phyloP scores from a whole-genome alignment of 1,139 yeast species.

The Yamadazyma triangularis region DNA sequence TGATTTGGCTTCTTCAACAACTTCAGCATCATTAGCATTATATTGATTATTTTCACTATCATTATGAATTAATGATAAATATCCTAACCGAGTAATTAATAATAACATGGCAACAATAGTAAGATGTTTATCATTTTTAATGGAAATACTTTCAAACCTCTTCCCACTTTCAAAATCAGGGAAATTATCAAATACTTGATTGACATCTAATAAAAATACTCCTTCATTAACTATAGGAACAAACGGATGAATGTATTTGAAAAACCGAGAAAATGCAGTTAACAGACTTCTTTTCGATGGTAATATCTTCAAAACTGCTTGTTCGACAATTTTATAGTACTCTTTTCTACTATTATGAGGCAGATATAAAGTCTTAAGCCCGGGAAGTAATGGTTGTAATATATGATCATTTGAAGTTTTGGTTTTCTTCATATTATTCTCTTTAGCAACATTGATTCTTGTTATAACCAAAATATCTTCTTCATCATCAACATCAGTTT shows the following conservation, averaged over 20 bases:
- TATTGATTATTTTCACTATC: slow-evolving; percentile 26
- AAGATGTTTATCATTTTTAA: slow-evolving; percentile 31
- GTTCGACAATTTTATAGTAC: slow-evolving; percentile 27
- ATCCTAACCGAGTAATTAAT: slow-evolving; percentile 32
- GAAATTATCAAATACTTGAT: slow-evolving; percentile 23
- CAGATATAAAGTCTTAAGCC: slow-evolving; percentile 17
- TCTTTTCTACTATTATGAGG: slow-evolving; percentile 15
- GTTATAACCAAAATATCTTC: slow-evolving; percentile 12
- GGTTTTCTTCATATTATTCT: slow-evolving; percentile 3
- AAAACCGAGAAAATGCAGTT: slow-evolving; percentile 31
- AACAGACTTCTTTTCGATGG: slow-evolving; percentile 27
- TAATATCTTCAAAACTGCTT: slow-evolving; percentile 24
- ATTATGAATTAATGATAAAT: slow-evolving; percentile 38
- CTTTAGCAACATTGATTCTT: slow-evolving; percentile 8
- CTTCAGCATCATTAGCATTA: slow-evolving; percentile 22
- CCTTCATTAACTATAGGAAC: slow-evolving; percentile 34
- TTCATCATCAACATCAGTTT: slow-evolving; percentile 9
- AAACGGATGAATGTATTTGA: slow-evolving; percentile 39
- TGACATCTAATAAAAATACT: slow-evolving; percentile 22
- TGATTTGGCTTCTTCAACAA: slow-evolving; percentile 25
- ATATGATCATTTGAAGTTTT: slow-evolving; percentile 8
- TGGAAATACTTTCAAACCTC: slow-evolving; percentile 18
- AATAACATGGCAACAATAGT: slow-evolving; percentile 28
- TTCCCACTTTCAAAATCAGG: slow-evolving; percentile 18
- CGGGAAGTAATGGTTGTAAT: slow-evolving; percentile 16